These are phyloP conservation scores for Lycium ferocissimum DNA, from an alignment of 257 asterid genomes.

Conservation along the genomic window DNA sequence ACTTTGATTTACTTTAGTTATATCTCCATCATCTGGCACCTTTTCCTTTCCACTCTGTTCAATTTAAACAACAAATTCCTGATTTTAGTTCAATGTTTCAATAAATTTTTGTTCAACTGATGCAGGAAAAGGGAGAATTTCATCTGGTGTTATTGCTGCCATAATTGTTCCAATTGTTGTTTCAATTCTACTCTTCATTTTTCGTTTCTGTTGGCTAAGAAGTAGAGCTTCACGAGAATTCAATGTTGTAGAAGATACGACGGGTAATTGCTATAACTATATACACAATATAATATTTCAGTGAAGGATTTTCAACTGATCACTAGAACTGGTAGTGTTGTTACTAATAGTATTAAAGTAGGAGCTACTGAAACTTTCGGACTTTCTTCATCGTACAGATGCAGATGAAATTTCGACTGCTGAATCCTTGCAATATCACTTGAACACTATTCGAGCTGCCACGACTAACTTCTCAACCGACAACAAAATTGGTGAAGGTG, in stretches of 20 bases:
- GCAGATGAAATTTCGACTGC: not conserved
- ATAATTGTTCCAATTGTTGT: constrained; percentile 23
- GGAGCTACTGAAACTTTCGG: not conserved
- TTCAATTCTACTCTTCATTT: not conserved
- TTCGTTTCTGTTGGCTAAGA: not conserved
- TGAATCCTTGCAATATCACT: constrained; percentile 24
- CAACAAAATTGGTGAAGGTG: constrained; percentile 34
- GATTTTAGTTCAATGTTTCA: not conserved
- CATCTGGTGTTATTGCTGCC: constrained; percentile 17
- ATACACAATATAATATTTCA: no score
- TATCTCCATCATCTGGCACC: no score
- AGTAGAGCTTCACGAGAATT: constrained; percentile 11
- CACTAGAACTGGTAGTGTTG: no score
- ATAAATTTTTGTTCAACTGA: not conserved
- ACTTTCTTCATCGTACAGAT: not conserved
- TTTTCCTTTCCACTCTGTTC: not conserved
- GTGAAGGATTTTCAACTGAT: no score
- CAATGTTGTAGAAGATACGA: not conserved
- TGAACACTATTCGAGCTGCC: constrained; percentile 31
- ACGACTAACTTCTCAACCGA: constrained; percentile 31
- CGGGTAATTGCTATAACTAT: no score
- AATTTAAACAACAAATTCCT: not conserved
- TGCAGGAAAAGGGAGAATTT: constrained; percentile 29
- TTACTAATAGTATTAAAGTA: not conserved
- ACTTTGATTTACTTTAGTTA: no score